Evolutionary conservation across 768 basidiomycete species (phyloP).

Genomic region (Boletales sp.): DNA sequence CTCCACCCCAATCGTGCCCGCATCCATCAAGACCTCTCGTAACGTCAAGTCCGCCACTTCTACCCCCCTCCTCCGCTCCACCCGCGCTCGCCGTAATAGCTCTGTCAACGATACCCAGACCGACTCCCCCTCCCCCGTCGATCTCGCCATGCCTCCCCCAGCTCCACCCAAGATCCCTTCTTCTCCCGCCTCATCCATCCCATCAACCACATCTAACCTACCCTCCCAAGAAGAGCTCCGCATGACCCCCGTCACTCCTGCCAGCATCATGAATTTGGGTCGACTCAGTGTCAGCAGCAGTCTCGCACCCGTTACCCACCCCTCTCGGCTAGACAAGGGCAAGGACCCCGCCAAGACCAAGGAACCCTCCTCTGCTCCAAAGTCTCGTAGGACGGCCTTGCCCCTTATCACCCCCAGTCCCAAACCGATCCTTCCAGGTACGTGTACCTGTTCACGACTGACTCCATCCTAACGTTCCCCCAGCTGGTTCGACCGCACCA

Average conservation of each 20-base stretch:
- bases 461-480: conserved; percentile 3
- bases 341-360: conserved; percentile 31
- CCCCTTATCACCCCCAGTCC: conserved; percentile 50
- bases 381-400: conserved; percentile 27
- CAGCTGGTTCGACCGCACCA: conserved; percentile 34
- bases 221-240: conserved; percentile 24
- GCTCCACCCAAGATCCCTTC: conserved; percentile 42
- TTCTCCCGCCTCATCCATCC: conserved; percentile 12
- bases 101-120: conserved; percentile 32
- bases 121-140: conserved; percentile 84
- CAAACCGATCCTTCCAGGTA: conserved; percentile 74
- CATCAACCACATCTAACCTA: not conserved
- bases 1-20: conserved; percentile 39
- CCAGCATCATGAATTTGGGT: conserved; percentile 88
- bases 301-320: conserved; percentile 32
- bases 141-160: conserved; percentile 86
- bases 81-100: conserved; percentile 42
- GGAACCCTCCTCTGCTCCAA: conserved; percentile 19
- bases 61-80: conserved; percentile 52
- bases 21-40: conserved; percentile 23
- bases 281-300: conserved; percentile 51
- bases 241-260: conserved; percentile 82
- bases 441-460: conserved; percentile 11
- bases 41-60: conserved; percentile 51
- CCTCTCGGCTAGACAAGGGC: conserved; percentile 18